Evolutionary conservation across 192 early-diverging fungal species (phyloP), one percentile per base, ranked within the genome.

Genomic region (Mortierella hygrophila): DNA sequence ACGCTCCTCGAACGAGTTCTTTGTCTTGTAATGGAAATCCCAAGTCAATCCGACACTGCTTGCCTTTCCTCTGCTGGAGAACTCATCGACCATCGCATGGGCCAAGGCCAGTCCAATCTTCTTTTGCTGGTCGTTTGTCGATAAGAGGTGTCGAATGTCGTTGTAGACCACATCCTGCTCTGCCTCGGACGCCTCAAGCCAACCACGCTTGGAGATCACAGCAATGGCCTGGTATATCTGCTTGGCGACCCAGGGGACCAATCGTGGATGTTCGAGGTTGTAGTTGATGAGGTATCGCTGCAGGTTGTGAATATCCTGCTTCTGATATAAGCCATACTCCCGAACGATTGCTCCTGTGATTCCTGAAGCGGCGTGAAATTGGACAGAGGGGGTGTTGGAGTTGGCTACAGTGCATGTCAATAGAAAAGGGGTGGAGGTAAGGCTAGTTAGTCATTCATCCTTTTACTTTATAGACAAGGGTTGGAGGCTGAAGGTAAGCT

Each of bases 21-120:
- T 93, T 47, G 91, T 91, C 38, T 91, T 93, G 70, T 92, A 81
- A 74, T 95, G 93, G 73, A 92, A 93, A 76, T 95, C 93, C 89
- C 90, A 93, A 38, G 91, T 89, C 68, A 95, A 81, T 10, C 94
- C 94, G 10, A 95, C 89, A n/a, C 79, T 91, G 11, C 88, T 91
- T 0, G 92, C 85, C 75, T 91, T 91, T 35, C 87, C 89, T 55
- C 84, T 72, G 49, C 88, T 93, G 2, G 92, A 92, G 75, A 95
- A 95, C 81, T 95, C 92, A 82, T 93, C 94, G 13, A 94, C 80
- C 15, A 94, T 74, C 21, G 89, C 92, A 70, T 88, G 86, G 5
- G 91, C 89, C 52, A 94, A 70, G 5, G 88, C 75, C n/a, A 94
- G 81, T 5, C 89, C 93, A 11, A 92, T 57, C 47, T 82, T 75